Base-by-base conservation (phyloP, 768 basidiomycete genomes). In the Termitomyces sp. region DNA sequence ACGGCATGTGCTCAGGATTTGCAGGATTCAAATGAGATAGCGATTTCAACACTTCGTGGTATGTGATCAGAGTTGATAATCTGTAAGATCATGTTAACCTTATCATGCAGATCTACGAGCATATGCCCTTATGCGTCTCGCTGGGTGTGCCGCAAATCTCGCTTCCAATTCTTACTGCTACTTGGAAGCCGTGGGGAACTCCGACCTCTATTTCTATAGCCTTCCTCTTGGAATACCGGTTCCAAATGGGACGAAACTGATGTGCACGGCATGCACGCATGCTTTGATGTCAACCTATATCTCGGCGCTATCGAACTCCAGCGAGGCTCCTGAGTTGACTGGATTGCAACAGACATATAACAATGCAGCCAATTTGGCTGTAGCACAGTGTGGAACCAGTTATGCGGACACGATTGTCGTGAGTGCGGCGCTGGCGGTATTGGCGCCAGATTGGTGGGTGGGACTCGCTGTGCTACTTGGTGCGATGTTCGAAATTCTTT, bases 111-210 rank as follows among this genome's bases (percentile, higher is more conserved):
- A 82, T 30, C 73, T 94, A 37, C 71, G 79, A 58, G 76, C 84
- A 23, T 95, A 85, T 66, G 59, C 71, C 39, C 57, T 89, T 49
- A 83, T 89, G 80, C 79, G 83, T 39, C 67, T 76, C 14, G 76
- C 76, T 0, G 88, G 78, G 6, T 94, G 91, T 65, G 73, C 80
- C 23, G 61, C 76, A 8, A 76, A 89, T 68, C 76, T 83, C 10
- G 63, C 73, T 3, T 78, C 82, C 30, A 78, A 85, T 62, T 69
- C 81, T 0, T 94, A 91, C 71, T 94, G 91, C 73, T 92, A 82
- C 71, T 52, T 90, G 53, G 76, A 84, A 58, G 88, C 91, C 14
- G 79, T 82, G 21, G 74, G 71, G 34, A 75, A 75, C 58, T 32
- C 75, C 3, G 81, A 83, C 56, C 68, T 84, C n/a, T 90, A 85